Percentiles rank a stretch among this genome's conserved stretches.
phyloP scores from a whole-genome alignment of 768 basidiomycete species.

The Lentinus tigrinus region DNA sequence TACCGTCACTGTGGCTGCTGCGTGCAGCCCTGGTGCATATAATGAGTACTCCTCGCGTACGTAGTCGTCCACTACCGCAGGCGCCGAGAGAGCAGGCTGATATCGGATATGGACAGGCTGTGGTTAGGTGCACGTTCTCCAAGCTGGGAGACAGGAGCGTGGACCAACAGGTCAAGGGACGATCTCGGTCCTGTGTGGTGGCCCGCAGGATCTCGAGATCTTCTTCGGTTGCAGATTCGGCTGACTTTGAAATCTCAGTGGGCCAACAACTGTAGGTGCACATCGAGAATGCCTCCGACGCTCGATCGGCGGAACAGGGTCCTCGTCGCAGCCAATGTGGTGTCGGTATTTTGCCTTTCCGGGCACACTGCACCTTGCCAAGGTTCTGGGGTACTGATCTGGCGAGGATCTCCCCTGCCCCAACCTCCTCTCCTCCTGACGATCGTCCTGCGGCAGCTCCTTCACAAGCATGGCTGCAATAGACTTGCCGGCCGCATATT shows the following conservation, averaged over 20 bases:
- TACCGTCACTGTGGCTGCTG: not conserved
- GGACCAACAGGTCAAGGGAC: conserved; percentile 15
- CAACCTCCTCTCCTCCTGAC: too few species aligned
- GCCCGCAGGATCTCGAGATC: conserved; percentile 10
- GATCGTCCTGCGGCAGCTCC: too few species aligned
- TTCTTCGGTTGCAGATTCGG: conserved; percentile 6
- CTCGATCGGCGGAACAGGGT: not conserved
- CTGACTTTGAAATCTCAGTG: not conserved
- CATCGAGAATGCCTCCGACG: not conserved
- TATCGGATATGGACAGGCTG: not conserved
- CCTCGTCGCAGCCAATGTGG: not conserved
- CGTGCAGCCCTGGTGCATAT: too few species aligned
- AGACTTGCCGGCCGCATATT: too few species aligned
- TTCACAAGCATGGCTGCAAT: too few species aligned
- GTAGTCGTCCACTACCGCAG: too few species aligned
- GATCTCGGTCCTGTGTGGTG: conserved; percentile 11
- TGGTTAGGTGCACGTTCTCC: not conserved
- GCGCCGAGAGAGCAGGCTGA: not conserved
- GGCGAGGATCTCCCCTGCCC: too few species aligned
- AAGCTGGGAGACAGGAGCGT: not conserved
- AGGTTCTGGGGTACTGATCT: too few species aligned
- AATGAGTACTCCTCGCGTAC: too few species aligned
- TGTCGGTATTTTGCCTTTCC: not conserved
- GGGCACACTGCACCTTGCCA: too few species aligned
- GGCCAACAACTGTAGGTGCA: not conserved